Evolutionary conservation across 2,329 filamentous ascomycete genomes (phyloP).

Genomic region (Nigrospora osmanthi): DNA sequence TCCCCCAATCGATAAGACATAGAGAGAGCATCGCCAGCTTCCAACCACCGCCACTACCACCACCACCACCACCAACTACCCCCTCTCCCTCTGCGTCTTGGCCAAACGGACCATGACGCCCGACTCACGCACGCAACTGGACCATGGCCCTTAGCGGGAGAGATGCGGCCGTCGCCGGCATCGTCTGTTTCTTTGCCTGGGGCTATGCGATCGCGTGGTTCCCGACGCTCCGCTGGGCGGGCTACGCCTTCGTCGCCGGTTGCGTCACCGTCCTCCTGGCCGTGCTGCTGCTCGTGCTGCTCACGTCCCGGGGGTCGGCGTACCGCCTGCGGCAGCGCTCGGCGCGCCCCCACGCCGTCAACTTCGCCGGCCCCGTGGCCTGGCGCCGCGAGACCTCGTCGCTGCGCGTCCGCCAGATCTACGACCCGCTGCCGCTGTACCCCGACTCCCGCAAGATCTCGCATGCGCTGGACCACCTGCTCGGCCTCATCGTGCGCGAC

Average conservation of each 20-base stretch:
- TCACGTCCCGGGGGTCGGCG: constrained; percentile 48
- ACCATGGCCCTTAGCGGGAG: constrained; percentile 66
- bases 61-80: too few species aligned
- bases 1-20: too few species aligned
- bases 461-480: constrained; percentile 68
- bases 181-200: constrained; percentile 78
- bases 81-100: too few species aligned
- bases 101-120: too few species aligned
- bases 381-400: constrained; percentile 68
- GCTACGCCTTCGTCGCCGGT: constrained; percentile 75
- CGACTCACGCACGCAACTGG: constrained; percentile 14
- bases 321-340: constrained; percentile 30
- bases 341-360: constrained; percentile 34
- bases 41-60: too few species aligned
- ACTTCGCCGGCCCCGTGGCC: constrained; percentile 52
- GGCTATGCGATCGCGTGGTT: constrained; percentile 77
- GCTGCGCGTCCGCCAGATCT: constrained; percentile 57
- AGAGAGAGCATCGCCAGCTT: too few species aligned
- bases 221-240: constrained; percentile 74
- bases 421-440: constrained; percentile 64
- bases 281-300: constrained; percentile 49
- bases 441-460: constrained; percentile 71
- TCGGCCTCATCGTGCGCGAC: constrained; percentile 71
- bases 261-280: constrained; percentile 46
- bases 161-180: constrained; percentile 60